Percentiles rank a stretch among this genome's conserved stretches.
These are phyloP conservation scores for Rhizoclosmatium sp. DNA, from an alignment of 192 early-diverging fungal genomes.

Conservation along the genomic window DNA sequence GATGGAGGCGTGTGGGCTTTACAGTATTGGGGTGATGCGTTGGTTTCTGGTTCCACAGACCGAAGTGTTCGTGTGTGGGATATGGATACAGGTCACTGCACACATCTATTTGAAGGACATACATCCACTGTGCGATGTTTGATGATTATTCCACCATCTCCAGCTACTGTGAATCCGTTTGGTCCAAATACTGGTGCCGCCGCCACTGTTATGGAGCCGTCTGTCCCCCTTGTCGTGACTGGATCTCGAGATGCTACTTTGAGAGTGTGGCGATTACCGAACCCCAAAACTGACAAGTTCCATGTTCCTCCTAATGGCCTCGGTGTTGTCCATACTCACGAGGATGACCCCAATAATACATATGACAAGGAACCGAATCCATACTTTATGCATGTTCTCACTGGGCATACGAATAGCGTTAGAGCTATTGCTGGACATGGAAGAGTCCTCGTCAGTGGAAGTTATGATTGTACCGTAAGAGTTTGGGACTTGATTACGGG, in stretches of 20 bases:
- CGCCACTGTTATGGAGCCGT: conserved; percentile 32
- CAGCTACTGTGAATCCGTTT: conserved; percentile 40
- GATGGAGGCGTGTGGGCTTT: conserved; percentile 99
- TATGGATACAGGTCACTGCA: conserved; percentile 86
- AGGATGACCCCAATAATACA: background rate
- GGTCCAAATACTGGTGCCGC: conserved; percentile 12
- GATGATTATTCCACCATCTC: conserved; percentile 79
- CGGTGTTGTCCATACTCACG: conserved; percentile 43
- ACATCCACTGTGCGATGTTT: conserved; percentile 94
- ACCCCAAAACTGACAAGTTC: conserved; percentile 67
- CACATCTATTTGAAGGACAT: conserved; percentile 94
- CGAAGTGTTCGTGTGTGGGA: conserved; percentile 97
- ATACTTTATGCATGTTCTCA: conserved; percentile 82
- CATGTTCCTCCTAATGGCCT: conserved; percentile 46
- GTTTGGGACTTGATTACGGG: conserved; percentile 91
- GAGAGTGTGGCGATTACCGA: conserved; percentile 91
- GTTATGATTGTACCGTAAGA: conserved; percentile 90
- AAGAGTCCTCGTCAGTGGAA: conserved; percentile 86
- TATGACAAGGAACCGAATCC: conserved; percentile 63
- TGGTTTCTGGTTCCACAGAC: conserved; percentile 96
- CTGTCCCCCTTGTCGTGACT: conserved; percentile 81
- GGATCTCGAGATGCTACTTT: conserved; percentile 95
- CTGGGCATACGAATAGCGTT: conserved; percentile 89
- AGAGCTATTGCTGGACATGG: conserved; percentile 92
- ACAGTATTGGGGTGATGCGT: conserved; percentile 84